Percentiles rank a stretch among this genome's conserved stretches.
These are phyloP conservation scores for Trichoderma lentiforme DNA, from an alignment of 2,329 filamentous ascomycete genomes.

Conservation along the genomic window DNA sequence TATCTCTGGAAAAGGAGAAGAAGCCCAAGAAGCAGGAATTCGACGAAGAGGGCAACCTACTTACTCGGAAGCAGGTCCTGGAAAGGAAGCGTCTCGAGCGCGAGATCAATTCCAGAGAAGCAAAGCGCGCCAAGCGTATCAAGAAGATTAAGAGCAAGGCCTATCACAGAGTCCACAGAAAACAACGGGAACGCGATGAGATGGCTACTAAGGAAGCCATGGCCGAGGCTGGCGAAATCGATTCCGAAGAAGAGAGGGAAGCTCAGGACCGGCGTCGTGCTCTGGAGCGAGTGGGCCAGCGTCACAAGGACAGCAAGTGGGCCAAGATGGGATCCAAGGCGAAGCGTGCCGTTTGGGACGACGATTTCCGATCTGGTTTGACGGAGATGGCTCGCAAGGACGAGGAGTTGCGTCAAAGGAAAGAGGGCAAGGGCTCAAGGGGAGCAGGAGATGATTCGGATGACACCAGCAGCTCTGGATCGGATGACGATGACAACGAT, in stretches of 20 bases:
- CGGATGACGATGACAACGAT: slow-evolving; percentile 54
- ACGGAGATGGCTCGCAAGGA: slow-evolving; percentile 78
- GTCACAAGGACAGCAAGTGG: slow-evolving; percentile 88
- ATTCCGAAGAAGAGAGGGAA: slow-evolving; percentile 64
- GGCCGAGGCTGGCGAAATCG: slow-evolving; percentile 56
- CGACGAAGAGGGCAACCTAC: slow-evolving; percentile 66
- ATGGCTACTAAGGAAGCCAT: slow-evolving; percentile 50
- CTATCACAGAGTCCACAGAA: slow-evolving; percentile 88
- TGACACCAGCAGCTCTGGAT: slow-evolving; percentile 56
- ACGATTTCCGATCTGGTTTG: slow-evolving; percentile 74
- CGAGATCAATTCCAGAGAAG: slow-evolving; percentile 83
- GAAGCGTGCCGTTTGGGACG: slow-evolving; percentile 82
- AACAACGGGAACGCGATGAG: slow-evolving; percentile 57
- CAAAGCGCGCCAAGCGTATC: slow-evolving; percentile 83
- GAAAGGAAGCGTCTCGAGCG: slow-evolving; percentile 74
- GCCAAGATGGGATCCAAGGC: slow-evolving; percentile 78
- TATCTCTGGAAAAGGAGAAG: slow-evolving; percentile 50
- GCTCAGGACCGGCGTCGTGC: slow-evolving; percentile 70
- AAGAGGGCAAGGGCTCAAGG: slow-evolving; percentile 63
- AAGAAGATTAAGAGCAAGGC: slow-evolving; percentile 99
- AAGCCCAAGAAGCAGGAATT: slow-evolving; percentile 59
- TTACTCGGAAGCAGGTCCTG: slow-evolving; percentile 67
- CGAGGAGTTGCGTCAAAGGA: slow-evolving; percentile 75
- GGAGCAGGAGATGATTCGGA: slow-evolving; percentile 49
- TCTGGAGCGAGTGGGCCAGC: slow-evolving; percentile 78